Base-by-base conservation (phyloP, 352 stramenopile species). In the Phytophthora cajani region DNA sequence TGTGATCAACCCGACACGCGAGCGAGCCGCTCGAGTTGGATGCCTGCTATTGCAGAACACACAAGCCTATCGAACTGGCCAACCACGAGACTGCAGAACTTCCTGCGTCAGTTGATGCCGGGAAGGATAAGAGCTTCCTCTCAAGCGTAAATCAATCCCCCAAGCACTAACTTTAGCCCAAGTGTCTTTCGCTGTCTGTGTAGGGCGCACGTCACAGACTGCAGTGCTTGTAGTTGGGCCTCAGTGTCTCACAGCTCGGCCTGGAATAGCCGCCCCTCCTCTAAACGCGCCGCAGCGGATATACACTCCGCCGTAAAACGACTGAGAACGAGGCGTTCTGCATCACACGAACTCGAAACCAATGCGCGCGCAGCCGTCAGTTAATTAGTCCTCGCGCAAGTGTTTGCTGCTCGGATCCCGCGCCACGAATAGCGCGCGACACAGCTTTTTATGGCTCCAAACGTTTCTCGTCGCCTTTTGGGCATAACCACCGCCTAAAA, bases 401-500 rank as follows among this genome's bases (percentile, higher is more conserved):
- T 60, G n/a, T 10, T 51, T 49, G 42, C 42, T 49, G 42, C 42
- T 17, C 14, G 17, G 12, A 44, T 12, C 12, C 16, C 8, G 9
- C 6, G 46, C 17, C 17, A 30, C 46, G n/a, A 67, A 62, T 72
- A 67, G 50, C 44, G 7, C 36, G 36, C 27, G n/a, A 23, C 27
- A 46, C 36, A 44, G 51, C 52, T 63, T 62, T 58, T 63, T 64
- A 54, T 63, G 23, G 64, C 55, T 8, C 32, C 44, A 55, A 64
- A 54, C 49, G 59, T 58, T 57, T 65, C 36, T 64, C n/a, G 47
- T 57, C 33, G 50, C 40, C 16, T 42, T 42, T 42, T 42, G 36
- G 14, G 36, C 25, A 69, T 53, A 69, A 69, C 66, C 54, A 61
- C 66, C 50, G 8, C 30, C 47, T 42, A 46, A 63, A 67, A 72